Evolutionary conservation across 768 basidiomycete genomes (phyloP).

Genomic region (Russula virescens): DNA sequence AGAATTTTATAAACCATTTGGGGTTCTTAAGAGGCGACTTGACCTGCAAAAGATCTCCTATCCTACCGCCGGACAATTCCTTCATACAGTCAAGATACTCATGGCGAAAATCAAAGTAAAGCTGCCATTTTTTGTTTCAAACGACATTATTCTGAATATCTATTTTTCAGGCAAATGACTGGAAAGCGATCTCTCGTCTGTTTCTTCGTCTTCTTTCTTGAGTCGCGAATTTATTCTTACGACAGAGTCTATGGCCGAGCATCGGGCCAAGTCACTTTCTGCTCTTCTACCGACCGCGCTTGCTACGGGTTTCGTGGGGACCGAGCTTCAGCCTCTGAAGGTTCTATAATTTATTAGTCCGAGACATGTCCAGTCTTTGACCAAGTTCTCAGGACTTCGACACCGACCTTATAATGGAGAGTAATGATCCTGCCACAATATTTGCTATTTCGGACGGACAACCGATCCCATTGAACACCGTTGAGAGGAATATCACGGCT

Average conservation of each 20-base stretch:
- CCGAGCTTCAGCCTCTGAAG: constrained; percentile 43
- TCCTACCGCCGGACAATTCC: constrained; percentile 46
- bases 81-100: constrained; percentile 8
- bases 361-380: background rate
- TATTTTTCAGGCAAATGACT: constrained; percentile 51
- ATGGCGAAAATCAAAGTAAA: constrained; percentile 17
- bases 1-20: constrained; percentile 52
- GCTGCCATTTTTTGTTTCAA: background rate
- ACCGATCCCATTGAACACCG: constrained; percentile 19
- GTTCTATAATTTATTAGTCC: constrained; percentile 28
- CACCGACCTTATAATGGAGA: constrained; percentile 38
- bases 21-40: constrained; percentile 39
- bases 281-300: constrained; percentile 44
- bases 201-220: background rate
- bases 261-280: constrained; percentile 37
- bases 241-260: constrained; percentile 46
- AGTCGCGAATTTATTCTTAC: background rate
- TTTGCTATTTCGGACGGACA: constrained; percentile 31
- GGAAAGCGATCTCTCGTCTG: constrained; percentile 59
- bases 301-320: constrained; percentile 41
- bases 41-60: constrained; percentile 48
- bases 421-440: constrained; percentile 33
- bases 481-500: constrained; percentile 28
- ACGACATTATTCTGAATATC: background rate
- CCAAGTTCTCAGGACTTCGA: constrained; percentile 42